Conservation (phyloP, 495 filamentous ascomycete genomes). For the Lophiotrema nucula region DNA sequence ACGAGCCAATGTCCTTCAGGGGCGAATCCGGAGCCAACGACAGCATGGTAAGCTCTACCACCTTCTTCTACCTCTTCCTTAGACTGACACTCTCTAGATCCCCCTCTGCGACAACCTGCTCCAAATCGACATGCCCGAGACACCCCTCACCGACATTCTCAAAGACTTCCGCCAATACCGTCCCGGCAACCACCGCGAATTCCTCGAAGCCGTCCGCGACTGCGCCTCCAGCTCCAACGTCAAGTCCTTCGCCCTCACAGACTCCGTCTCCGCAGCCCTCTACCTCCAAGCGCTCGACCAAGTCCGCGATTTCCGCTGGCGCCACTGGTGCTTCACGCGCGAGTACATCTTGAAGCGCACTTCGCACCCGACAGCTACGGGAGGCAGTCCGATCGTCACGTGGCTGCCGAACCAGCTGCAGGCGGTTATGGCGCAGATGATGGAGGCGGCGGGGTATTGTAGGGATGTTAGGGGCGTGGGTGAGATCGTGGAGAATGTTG, state of each 20-base stretch:
- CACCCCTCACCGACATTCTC: slow-evolving; percentile 79
- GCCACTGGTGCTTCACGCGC: slow-evolving; percentile 91
- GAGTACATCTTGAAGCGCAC: slow-evolving; percentile 90
- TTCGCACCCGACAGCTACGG: slow-evolving; percentile 80
- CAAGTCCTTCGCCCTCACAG: slow-evolving; percentile 60
- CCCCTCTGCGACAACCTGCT: slow-evolving; percentile 83
- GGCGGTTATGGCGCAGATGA: slow-evolving; percentile 74
- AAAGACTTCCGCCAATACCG: slow-evolving; percentile 83
- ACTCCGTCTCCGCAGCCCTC: slow-evolving; percentile 54
- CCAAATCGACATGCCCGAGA: slow-evolving; percentile 75
- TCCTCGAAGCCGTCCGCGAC: slow-evolving; percentile 67
- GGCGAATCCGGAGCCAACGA: slow-evolving; percentile 91
- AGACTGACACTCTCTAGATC: slow-evolving; percentile 53
- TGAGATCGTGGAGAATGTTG: slow-evolving; percentile 70
- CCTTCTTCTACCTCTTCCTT: not conserved
- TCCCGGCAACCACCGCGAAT: slow-evolving; percentile 79
- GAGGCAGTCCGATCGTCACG: slow-evolving; percentile 88
- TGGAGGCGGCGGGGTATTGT: slow-evolving; percentile 49
- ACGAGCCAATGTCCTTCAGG: slow-evolving; percentile 70
- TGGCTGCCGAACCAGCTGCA: slow-evolving; percentile 85
- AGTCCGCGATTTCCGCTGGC: slow-evolving; percentile 87
- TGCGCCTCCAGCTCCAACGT: slow-evolving; percentile 56
- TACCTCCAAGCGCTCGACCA: slow-evolving; percentile 76
- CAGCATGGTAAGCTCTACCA: slow-evolving; percentile 57
- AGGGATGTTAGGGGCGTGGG: slow-evolving; percentile 39